A percentile compares a stretch with the other conserved stretches of the same genome.
Evolutionary conservation across 371 early-diverging fungal species (phyloP).

Genomic region (Mucor plumbeus): DNA sequence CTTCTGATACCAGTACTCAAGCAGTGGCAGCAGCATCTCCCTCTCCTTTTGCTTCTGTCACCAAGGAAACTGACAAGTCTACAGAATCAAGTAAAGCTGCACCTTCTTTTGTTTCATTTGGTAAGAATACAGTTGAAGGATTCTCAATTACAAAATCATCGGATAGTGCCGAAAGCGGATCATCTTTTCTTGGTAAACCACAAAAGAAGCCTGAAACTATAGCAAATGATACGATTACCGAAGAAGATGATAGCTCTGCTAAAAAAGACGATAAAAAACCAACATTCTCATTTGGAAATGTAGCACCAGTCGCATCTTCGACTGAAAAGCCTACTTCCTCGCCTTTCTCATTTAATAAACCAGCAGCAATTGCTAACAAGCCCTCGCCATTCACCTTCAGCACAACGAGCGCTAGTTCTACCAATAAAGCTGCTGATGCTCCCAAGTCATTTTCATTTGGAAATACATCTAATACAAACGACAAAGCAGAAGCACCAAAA

Average conservation of each 20-base stretch:
- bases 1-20: background rate
- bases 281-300: background rate
- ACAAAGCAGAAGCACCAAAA: background rate
- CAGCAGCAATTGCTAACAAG: background rate
- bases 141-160: background rate
- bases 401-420: background rate
- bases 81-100: background rate
- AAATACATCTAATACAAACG: background rate
- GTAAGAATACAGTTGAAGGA: background rate
- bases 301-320: background rate
- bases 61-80: background rate
- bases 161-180: background rate
- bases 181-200: background rate
- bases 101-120: background rate
- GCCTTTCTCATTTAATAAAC: background rate
- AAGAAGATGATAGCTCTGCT: background rate
- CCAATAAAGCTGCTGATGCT: background rate
- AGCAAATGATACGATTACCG: too few species aligned
- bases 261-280: background rate
- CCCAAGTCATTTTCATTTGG: constrained; percentile 6
- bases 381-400: constrained; percentile 5
- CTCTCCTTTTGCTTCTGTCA: background rate
- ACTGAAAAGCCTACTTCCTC: background rate
- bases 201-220: background rate
- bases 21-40: background rate